A percentile compares a stretch with the other conserved stretches of the same genome.
phyloP scores from a whole-genome alignment of 345 rosid genomes.

The Corchorus capsularis region DNA sequence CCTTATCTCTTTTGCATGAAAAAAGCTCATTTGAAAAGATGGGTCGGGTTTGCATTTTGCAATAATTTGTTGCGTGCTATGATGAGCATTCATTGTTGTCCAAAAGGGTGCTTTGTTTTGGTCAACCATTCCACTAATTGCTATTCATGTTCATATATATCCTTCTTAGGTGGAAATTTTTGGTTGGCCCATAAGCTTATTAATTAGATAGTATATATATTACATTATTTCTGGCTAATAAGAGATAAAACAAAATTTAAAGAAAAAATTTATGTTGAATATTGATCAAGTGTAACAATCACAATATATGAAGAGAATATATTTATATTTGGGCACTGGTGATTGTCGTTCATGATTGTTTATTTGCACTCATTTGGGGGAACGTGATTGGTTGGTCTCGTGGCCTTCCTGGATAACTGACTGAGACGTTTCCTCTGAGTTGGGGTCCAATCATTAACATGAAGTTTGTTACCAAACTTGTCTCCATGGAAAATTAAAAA shows the following conservation, averaged over 20 bases:
- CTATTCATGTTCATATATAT: conserved; percentile 10
- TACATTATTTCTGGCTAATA: no score
- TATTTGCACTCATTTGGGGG: background rate
- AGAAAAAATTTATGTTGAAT: no score
- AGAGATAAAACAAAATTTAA: no score
- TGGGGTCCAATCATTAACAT: background rate
- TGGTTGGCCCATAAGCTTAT: conserved; percentile 19
- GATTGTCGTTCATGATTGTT: conserved; percentile 3
- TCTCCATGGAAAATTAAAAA: no score
- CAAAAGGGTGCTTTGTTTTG: conserved; percentile 9
- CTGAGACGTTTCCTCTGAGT: background rate
- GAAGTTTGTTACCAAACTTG: no score
- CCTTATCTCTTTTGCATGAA: conserved; percentile 9
- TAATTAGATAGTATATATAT: no score
- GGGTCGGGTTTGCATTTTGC: background rate
- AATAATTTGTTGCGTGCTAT: conserved; percentile 2
- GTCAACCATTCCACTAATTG: conserved; percentile 6
- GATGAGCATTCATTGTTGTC: conserved; percentile 9
- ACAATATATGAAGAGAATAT: background rate
- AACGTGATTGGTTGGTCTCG: conserved; percentile 11
- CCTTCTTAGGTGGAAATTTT: conserved; percentile 5
- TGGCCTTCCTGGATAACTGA: background rate
- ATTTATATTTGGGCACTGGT: background rate
- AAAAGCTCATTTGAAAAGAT: background rate
- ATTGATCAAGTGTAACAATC: background rate